A percentile compares a stretch with the other conserved stretches of the same genome.
Evolutionary conservation across 495 filamentous ascomycete species (phyloP).

Genomic region (Penicillium psychrofluorescens): DNA sequence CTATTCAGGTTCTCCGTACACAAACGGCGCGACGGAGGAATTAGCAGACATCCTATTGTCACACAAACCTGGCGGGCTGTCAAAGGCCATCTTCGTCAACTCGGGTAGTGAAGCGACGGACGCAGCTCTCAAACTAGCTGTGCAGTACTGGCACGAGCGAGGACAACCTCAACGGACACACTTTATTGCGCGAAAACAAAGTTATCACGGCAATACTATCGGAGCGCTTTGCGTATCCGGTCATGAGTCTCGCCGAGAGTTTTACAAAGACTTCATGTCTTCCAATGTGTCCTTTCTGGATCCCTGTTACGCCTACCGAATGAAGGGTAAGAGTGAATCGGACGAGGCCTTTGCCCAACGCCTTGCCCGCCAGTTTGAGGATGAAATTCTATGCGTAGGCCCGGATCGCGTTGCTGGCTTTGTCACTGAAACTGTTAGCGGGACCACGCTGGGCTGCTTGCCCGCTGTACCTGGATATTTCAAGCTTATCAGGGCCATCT

Average conservation of each 20-base stretch:
- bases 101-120: slow-evolving; percentile 55
- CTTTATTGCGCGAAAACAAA: slow-evolving; percentile 54
- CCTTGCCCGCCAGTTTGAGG: slow-evolving; percentile 49
- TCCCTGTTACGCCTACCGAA: slow-evolving; percentile 34
- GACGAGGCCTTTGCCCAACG: slow-evolving; percentile 27
- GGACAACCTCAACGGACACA: slow-evolving; percentile 30
- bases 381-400: slow-evolving; percentile 54
- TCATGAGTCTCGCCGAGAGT: slow-evolving; percentile 19
- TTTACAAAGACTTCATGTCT: slow-evolving; percentile 25
- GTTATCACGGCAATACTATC: slow-evolving; percentile 63
- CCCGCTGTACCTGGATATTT: slow-evolving; percentile 32
- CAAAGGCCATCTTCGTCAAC: slow-evolving; percentile 26
- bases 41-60: slow-evolving; percentile 19
- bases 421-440: slow-evolving; percentile 55
- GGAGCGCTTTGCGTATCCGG: slow-evolving; percentile 42
- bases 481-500: slow-evolving; percentile 25
- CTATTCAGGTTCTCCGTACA: slow-evolving; percentile 6
- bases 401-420: slow-evolving; percentile 58
- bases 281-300: slow-evolving; percentile 24
- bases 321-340: slow-evolving; percentile 19
- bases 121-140: slow-evolving; percentile 48
- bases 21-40: slow-evolving; percentile 17
- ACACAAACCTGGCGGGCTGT: slow-evolving; percentile 16
- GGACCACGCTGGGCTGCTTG: slow-evolving; percentile 39
- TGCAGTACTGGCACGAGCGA: slow-evolving; percentile 29